Evolutionary conservation across 805 yeast genomes (phyloP), one percentile per base, ranked within the genome.

Genomic region (Hanseniaspora nectarophila): DNA sequence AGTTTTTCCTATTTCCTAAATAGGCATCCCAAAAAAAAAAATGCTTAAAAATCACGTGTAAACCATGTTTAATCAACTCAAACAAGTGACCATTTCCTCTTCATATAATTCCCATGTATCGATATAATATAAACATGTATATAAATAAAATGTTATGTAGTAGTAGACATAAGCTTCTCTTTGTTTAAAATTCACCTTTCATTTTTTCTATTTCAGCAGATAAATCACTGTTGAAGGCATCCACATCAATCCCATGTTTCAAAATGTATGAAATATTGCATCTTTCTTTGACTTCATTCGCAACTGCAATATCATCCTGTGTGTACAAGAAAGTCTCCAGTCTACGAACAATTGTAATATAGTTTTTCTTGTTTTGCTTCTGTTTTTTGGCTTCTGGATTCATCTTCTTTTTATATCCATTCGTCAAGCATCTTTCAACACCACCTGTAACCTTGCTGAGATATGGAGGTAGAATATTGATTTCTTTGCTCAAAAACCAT

Each of bases 371-470:
- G 20, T 21, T 49, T 15, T 31, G 24, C 15, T 31, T 28, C 33
- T 38, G 40, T 40, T 34, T 48, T 39, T 33, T 33, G 5, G 31
- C 20, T 10, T 29, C 38, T 23, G 7, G 23, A 16, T 4, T 42
- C 23, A 7, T 24, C 32, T 45, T 46, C 57, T 37, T 47, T 43
- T 66, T 61, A 56, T 69, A 62, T 38, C 64, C 66, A 55, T 67
- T 65, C 59, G 67, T 72, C 45, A 72, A 76, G 34, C 73, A 75
- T 57, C 81, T 68, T 43, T 80, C 86, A 43, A 80, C 61, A 57
- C 82, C 95, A 43, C 97, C 97, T 1, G 97, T 90, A 20, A 90
- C 97, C 56, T 82, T 80, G 51, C 71, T 72, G 55, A 92, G 69
- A 60, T 86, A 89, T 2, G 75, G 80, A 0, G 98, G 98, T 2